Percentiles rank a stretch among this genome's conserved stretches.
Evolutionary conservation across 192 early-diverging fungal genomes (phyloP).

Genomic region (Paraglomus brasilianum): DNA sequence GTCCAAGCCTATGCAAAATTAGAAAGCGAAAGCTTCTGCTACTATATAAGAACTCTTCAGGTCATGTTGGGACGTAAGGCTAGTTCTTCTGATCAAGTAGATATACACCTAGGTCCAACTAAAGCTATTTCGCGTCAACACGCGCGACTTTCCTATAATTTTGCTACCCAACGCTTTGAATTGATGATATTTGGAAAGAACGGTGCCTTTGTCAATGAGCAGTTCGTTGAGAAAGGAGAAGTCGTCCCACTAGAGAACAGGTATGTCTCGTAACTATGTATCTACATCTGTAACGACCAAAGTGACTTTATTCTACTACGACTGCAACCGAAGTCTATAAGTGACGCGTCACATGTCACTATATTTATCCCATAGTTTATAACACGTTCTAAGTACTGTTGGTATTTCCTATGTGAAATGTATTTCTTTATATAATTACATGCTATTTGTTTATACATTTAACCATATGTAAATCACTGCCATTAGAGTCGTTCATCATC

Average conservation of each 20-base stretch:
- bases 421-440: too few species aligned
- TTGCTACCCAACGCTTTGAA: conserved; percentile 77
- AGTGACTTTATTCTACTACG: conserved; percentile 11
- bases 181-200: conserved; percentile 86
- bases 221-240: conserved; percentile 67
- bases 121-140: conserved; percentile 88
- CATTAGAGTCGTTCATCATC: conserved; percentile 2
- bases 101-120: conserved; percentile 80
- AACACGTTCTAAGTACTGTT: too few species aligned
- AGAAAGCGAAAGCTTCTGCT: conserved; percentile 79
- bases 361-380: too few species aligned
- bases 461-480: background rate
- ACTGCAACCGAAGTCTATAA: too few species aligned
- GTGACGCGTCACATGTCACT: too few species aligned
- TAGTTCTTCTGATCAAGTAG: conserved; percentile 64
- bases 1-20: conserved; percentile 91
- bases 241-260: conserved; percentile 64
- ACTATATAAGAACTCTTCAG: conserved; percentile 79
- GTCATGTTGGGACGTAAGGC: conserved; percentile 76
- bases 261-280: too few species aligned
- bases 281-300: too few species aligned
- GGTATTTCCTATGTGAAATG: too few species aligned
- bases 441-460: conserved; percentile 5
- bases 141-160: conserved; percentile 84
- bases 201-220: conserved; percentile 83